These are phyloP conservation scores for Epichloe brachyelytri DNA, from an alignment of 2,329 filamentous ascomycete species.

Conservation along the genomic window DNA sequence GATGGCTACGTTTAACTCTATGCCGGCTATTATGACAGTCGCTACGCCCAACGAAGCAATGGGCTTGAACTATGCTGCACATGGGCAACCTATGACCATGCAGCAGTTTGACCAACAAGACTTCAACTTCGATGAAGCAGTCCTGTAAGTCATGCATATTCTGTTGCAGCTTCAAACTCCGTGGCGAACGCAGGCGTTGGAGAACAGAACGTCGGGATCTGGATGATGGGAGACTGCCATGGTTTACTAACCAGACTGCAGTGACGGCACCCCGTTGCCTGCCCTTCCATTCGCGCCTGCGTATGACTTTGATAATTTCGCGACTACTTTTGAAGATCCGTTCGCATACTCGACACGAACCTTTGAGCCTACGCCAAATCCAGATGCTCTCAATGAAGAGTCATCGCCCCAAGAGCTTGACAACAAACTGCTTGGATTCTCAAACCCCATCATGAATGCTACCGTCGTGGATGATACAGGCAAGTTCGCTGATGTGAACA, in stretches of 20 bases:
- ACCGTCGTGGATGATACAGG: slow-evolving; percentile 54
- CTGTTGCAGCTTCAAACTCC: not conserved
- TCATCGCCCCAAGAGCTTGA: slow-evolving; percentile 45
- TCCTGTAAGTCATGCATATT: slow-evolving; percentile 33
- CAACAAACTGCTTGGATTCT: slow-evolving; percentile 65
- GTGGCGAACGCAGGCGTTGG: not conserved
- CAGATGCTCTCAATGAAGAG: slow-evolving; percentile 31
- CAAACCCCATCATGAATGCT: slow-evolving; percentile 45
- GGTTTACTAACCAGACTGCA: slow-evolving; percentile 7
- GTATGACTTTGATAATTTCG: slow-evolving; percentile 49
- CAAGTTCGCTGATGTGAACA: slow-evolving; percentile 48
- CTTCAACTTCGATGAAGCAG: slow-evolving; percentile 41
- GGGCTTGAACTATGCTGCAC: slow-evolving; percentile 27
- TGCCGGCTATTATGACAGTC: slow-evolving; percentile 37
- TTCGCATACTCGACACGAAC: slow-evolving; percentile 43
- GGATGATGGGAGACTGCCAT: not conserved
- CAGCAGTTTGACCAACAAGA: slow-evolving; percentile 39
- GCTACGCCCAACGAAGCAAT: slow-evolving; percentile 32
- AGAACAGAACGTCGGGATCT: not conserved
- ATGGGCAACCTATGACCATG: slow-evolving; percentile 28
- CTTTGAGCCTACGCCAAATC: slow-evolving; percentile 31
- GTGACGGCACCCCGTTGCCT: slow-evolving; percentile 21
- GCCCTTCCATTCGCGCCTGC: slow-evolving; percentile 41
- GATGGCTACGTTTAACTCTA: slow-evolving; percentile 47
- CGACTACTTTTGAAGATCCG: slow-evolving; percentile 52